These are phyloP conservation scores for Lachancea lanzarotensis DNA, from an alignment of 805 yeast species.

Conservation along the genomic window DNA sequence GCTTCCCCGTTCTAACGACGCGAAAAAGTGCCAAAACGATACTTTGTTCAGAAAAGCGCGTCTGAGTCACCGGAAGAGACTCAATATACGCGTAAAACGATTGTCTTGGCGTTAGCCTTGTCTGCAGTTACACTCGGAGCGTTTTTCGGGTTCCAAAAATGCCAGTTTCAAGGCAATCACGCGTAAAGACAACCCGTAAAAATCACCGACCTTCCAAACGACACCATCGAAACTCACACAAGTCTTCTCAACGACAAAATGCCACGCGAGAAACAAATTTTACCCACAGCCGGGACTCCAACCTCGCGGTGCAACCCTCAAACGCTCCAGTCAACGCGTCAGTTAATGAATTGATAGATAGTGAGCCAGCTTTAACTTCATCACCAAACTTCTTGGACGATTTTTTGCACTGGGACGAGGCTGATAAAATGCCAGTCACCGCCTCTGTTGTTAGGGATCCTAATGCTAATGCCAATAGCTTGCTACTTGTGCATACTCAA, in stretches of 20 bases:
- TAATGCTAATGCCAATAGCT: neutral
- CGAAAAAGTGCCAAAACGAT: too few relatives aligned
- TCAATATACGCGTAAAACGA: too few relatives aligned
- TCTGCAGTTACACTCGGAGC: too few relatives aligned
- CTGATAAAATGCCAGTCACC: neutral
- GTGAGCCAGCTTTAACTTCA: neutral
- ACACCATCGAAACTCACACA: too few relatives aligned
- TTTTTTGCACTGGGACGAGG: slow-evolving; percentile 2
- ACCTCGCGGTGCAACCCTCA: neutral
- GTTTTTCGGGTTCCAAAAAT: too few relatives aligned
- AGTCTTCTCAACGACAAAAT: neutral
- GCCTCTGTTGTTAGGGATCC: neutral
- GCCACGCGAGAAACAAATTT: neutral
- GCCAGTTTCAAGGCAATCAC: too few relatives aligned
- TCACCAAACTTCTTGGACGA: slow-evolving; percentile 4
- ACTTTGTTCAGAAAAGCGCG: too few relatives aligned
- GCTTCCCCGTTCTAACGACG: too few relatives aligned
- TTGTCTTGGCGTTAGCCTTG: too few relatives aligned
- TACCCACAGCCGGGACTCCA: neutral
- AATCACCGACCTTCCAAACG: too few relatives aligned
- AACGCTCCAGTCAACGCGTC: neutral
- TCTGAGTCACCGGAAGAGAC: too few relatives aligned
- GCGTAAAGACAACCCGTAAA: too few relatives aligned
- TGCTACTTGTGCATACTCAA: slow-evolving; percentile 21
- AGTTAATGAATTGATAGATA: neutral